Evolutionary conservation across 2,329 filamentous ascomycete genomes (phyloP).

Genomic region (Alternaria novae-zelandiae): DNA sequence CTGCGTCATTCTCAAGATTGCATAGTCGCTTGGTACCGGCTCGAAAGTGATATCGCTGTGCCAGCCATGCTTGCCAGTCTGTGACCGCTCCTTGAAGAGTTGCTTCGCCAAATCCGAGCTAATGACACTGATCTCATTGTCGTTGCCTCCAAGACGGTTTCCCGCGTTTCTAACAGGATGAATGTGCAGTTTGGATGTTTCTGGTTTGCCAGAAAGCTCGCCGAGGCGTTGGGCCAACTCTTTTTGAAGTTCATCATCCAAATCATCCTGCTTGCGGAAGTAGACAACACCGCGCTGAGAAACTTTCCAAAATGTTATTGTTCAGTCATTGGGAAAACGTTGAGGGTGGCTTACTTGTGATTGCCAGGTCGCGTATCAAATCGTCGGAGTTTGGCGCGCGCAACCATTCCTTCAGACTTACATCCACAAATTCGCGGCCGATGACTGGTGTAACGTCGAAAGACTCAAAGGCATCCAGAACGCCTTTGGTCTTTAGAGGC

Average conservation of each 20-base stretch:
- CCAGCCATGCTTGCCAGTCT: constrained; percentile 60
- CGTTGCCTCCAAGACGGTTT: constrained; percentile 47
- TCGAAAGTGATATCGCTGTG: constrained; percentile 57
- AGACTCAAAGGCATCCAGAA: constrained; percentile 59
- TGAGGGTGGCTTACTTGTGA: constrained; percentile 33
- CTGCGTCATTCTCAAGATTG: constrained; percentile 43
- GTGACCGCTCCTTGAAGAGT: constrained; percentile 44
- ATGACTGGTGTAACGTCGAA: constrained; percentile 69
- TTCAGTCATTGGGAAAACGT: neutral
- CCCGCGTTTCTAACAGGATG: constrained; percentile 62
- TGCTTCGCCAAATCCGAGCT: constrained; percentile 44
- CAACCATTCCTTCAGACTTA: constrained; percentile 68
- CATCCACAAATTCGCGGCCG: constrained; percentile 64
- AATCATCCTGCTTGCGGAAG: constrained; percentile 60
- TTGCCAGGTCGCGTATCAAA: constrained; percentile 68
- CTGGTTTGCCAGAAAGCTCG: constrained; percentile 63
- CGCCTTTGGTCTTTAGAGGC: constrained; percentile 55
- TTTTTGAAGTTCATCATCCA: constrained; percentile 62
- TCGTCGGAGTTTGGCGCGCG: constrained; percentile 68
- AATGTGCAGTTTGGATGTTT: constrained; percentile 64
- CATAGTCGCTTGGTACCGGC: constrained; percentile 48
- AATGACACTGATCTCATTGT: constrained; percentile 50
- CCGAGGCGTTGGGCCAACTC: constrained; percentile 62
- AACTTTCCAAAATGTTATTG: constrained; percentile 36
- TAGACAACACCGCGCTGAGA: constrained; percentile 62